Base-by-base conservation (phyloP, 805 yeast genomes). In the Lipomyces spencermartinsiae region DNA sequence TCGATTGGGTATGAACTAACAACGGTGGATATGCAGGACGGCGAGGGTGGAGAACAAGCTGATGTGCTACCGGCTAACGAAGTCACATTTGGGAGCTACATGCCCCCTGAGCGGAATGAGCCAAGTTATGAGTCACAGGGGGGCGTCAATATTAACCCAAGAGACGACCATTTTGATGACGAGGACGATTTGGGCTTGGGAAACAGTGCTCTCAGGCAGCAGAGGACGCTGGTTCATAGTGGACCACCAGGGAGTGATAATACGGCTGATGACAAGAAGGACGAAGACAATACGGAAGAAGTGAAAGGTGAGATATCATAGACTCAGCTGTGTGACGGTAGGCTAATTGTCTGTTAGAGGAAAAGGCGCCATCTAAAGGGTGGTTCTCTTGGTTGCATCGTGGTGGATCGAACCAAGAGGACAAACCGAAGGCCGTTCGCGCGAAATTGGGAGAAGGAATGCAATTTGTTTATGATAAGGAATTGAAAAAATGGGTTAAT, bases 361-460 rank as follows among this genome's bases (percentile, higher is more conserved):
- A 1, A 64, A 63, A 58, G 49, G 37, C 56, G 6, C 64, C 62
- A n/a, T 72, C 76, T 66, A 77, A 77, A 63, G 83, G 84, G 5
- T 81, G 84, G 84, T 78, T 82, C 56, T 83, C 89, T 8, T 90
- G 97, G 91, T 79, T 90, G 67, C 82, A 85, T 65, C 77, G 81
- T 74, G 78, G 81, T 2, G 84, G 82, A 58, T 82, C 81, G 70
- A 84, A 55, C 37, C 63, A 37, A 7, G 66, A 63, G 2, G n/a
- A 64, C 49, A 91, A 86, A 62, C 92, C 91, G 53, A 91, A 91
- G 75, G 90, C 93, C 0, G 84, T 88, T 69, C 86, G 87, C 71
- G 98, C 97, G 49, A 92, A 95, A 73, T 80, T 95, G 63, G 99
- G 98, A 12, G 91, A 90, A 66, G 84, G 87, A 67, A 89, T 83